Percentiles rank a stretch among this genome's conserved stretches.
Conservation (phyloP, 495 filamentous ascomycete genomes). For the Chaetomium fimeti region DNA sequence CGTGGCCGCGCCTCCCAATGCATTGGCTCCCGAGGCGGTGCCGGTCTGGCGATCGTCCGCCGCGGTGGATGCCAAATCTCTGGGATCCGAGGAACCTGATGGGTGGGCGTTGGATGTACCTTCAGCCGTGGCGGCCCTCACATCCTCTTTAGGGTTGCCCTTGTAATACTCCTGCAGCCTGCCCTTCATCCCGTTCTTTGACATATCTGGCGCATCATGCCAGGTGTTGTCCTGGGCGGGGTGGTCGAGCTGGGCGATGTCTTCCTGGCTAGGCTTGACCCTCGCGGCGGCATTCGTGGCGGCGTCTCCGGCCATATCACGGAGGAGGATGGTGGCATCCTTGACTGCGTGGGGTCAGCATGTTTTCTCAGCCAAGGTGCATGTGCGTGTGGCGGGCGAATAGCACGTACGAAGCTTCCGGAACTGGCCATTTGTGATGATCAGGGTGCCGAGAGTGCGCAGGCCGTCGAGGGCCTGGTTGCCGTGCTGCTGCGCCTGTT, state of each 20-base stretch:
- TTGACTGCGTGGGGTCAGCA: slow-evolving; percentile 69
- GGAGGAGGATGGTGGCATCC: slow-evolving; percentile 78
- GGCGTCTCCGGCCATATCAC: slow-evolving; percentile 88
- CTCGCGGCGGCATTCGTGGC: slow-evolving; percentile 75
- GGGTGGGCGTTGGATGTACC: slow-evolving; percentile 35
- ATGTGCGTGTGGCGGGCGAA: not conserved
- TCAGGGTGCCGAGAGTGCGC: slow-evolving; percentile 78
- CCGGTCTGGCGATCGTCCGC: slow-evolving; percentile 36
- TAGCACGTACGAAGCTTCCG: slow-evolving; percentile 76
- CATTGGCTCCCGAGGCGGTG: slow-evolving; percentile 52
- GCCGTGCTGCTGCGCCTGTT: slow-evolving; percentile 74
- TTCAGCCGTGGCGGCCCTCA: slow-evolving; percentile 34
- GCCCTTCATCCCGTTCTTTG: slow-evolving; percentile 65
- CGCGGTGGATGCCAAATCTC: slow-evolving; percentile 27
- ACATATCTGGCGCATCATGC: slow-evolving; percentile 84
- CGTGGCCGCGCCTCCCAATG: slow-evolving; percentile 47
- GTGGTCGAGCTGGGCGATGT: slow-evolving; percentile 71
- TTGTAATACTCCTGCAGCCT: slow-evolving; percentile 62
- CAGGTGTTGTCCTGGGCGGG: slow-evolving; percentile 88
- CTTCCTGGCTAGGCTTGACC: slow-evolving; percentile 76
- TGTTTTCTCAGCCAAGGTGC: slow-evolving; percentile 30
- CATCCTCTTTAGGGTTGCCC: slow-evolving; percentile 55
- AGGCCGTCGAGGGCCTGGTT: slow-evolving; percentile 80
- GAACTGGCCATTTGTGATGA: slow-evolving; percentile 97
- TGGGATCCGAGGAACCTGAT: slow-evolving; percentile 28